A percentile compares a stretch with the other conserved stretches of the same genome.
Evolutionary conservation across 495 filamentous ascomycete genomes (phyloP).

Genomic region (Penicillium robsamsonii): DNA sequence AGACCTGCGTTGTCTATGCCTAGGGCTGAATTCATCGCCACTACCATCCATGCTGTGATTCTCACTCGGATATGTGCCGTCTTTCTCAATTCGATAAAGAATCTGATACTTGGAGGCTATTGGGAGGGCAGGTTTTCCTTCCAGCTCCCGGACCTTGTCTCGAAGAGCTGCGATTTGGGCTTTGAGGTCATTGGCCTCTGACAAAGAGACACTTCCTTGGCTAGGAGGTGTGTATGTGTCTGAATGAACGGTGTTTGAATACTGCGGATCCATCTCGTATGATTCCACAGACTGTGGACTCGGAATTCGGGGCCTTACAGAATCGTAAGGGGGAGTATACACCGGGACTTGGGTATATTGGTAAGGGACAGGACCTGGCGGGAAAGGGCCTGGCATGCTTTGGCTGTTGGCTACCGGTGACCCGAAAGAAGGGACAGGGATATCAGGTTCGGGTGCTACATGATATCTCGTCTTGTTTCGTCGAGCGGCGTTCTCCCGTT

Average conservation of each 20-base stretch:
- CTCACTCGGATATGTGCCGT: background rate
- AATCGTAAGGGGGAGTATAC: background rate
- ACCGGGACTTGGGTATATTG: background rate
- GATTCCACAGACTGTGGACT: background rate
- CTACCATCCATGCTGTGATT: background rate
- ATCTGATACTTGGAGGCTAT: slow-evolving; percentile 9
- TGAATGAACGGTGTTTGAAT: background rate
- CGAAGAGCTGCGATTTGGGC: slow-evolving; percentile 9
- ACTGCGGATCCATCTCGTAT: background rate
- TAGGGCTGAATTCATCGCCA: background rate
- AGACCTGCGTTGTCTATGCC: background rate
- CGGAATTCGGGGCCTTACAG: background rate
- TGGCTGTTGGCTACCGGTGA: background rate
- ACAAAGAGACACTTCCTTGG: slow-evolving; percentile 1
- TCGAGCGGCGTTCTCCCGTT: background rate
- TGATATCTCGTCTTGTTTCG: background rate
- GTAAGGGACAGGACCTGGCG: background rate
- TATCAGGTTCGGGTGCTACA: background rate
- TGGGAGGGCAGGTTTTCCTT: background rate
- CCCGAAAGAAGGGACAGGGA: background rate
- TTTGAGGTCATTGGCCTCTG: slow-evolving; percentile 11
- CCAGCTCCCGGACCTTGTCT: slow-evolving; percentile 8
- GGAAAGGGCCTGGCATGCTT: too few relatives aligned
- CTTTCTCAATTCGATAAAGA: slow-evolving; percentile 11
- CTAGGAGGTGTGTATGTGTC: background rate